phyloP scores from a whole-genome alignment of 768 basidiomycete genomes.

The Tricholoma sp. region DNA sequence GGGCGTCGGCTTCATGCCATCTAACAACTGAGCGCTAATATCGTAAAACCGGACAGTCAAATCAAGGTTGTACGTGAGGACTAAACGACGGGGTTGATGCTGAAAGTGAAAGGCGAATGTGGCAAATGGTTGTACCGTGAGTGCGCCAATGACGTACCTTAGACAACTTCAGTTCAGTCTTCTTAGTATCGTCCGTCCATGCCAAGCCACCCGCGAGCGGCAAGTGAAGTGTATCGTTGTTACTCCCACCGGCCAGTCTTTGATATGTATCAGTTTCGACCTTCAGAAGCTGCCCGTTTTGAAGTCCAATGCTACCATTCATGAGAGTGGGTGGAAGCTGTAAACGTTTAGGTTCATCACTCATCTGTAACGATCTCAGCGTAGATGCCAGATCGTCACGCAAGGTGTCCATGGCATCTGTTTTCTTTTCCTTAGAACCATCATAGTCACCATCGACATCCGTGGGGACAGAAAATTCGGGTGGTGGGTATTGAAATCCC shows the following conservation, averaged over 20 bases:
- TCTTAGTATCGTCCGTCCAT: conserved; percentile 46
- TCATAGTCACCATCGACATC: conserved; percentile 2
- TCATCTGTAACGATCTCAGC: conserved; percentile 31
- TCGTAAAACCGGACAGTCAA: conserved; percentile 70
- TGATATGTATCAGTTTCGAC: conserved; percentile 46
- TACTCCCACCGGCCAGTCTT: conserved; percentile 25
- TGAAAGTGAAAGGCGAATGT: conserved; percentile 25
- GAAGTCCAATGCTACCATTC: conserved; percentile 32
- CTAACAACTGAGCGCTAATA: conserved; percentile 61
- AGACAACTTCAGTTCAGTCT: conserved; percentile 46
- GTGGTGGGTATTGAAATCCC: conserved; percentile 71
- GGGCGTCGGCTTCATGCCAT: conserved; percentile 40
- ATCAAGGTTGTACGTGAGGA: conserved; percentile 61
- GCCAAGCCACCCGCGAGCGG: conserved; percentile 49
- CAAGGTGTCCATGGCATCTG: conserved; percentile 18
- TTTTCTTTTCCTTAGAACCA: conserved; percentile 1
- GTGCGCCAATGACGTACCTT: conserved; percentile 37
- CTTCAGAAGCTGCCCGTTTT: conserved; percentile 39
- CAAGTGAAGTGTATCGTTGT: conserved; percentile 21
- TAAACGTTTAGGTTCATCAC: conserved; percentile 32
- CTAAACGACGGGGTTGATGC: conserved; percentile 60
- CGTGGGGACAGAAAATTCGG: conserved; percentile 24
- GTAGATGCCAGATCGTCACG: conserved; percentile 38
- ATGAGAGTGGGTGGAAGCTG: conserved; percentile 32
- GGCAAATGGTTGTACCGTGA: background rate